phyloP scores from a whole-genome alignment of 2,329 filamentous ascomycete genomes.

The Periglandula ipomoeae region DNA sequence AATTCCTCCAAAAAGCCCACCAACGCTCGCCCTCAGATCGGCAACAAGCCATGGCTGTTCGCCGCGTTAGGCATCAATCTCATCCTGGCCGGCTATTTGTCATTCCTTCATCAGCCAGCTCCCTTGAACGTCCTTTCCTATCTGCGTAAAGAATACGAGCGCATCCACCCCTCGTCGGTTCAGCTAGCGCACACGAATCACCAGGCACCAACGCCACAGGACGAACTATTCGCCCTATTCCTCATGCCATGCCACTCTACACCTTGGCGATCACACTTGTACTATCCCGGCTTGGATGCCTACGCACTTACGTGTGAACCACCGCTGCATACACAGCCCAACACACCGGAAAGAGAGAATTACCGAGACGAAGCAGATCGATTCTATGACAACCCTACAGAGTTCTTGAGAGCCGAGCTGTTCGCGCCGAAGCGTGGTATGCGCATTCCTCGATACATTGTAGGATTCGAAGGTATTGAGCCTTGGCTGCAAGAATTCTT shows the following conservation, averaged over 20 bases:
- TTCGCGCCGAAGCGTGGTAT: conserved; percentile 21
- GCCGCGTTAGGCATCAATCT: conserved; percentile 57
- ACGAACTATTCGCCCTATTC: conserved; percentile 62
- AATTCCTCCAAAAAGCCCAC: conserved; percentile 18
- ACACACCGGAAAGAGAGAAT: conserved; percentile 46
- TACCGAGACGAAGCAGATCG: conserved; percentile 88
- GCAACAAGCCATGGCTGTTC: conserved; percentile 47
- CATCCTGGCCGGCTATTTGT: conserved; percentile 62
- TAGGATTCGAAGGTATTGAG: conserved; percentile 53
- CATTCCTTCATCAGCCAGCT: conserved; percentile 70
- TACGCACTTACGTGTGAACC: conserved; percentile 89
- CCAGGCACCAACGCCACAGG: conserved; percentile 14
- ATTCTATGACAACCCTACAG: conserved; percentile 62
- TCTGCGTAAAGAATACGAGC: conserved; percentile 65
- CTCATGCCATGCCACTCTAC: conserved; percentile 95
- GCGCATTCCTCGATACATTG: conserved; percentile 44
- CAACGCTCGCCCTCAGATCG: conserved; percentile 25
- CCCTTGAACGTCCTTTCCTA: conserved; percentile 65
- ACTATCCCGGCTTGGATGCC: conserved; percentile 64
- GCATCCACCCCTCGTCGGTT: conserved; percentile 33
- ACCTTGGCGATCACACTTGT: conserved; percentile 83
- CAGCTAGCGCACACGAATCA: conserved; percentile 13
- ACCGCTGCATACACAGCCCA: conserved; percentile 57
- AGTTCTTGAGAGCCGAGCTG: conserved; percentile 49
- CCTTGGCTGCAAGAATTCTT: conserved; percentile 36